Conservation (phyloP, 192 early-diverging fungal genomes). For the Backusella mclennaniae region DNA sequence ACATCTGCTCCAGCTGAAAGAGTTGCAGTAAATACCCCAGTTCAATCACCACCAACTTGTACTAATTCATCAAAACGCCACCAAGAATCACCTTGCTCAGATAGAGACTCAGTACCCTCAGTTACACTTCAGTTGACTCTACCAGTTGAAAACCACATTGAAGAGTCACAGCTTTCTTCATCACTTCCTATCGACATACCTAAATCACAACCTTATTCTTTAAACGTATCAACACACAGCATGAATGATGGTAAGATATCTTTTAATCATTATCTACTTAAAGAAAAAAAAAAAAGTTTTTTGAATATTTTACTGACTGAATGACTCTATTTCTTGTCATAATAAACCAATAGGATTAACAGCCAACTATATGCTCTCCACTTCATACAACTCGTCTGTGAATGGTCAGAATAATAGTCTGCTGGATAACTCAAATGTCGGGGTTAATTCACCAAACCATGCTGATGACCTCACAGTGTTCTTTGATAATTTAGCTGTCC, state of each 20-base stretch:
- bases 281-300: too few relatives aligned
- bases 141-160: not conserved
- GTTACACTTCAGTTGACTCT: conserved; percentile 14
- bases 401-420: not conserved
- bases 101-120: not conserved
- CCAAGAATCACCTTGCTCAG: not conserved
- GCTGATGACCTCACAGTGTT: conserved; percentile 5
- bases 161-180: not conserved
- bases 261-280: not conserved
- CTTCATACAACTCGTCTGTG: conserved; percentile 2
- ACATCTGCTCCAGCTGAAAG: not conserved
- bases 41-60: not conserved
- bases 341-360: not conserved
- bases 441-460: not conserved
- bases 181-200: conserved; percentile 2
- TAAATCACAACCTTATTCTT: conserved; percentile 6
- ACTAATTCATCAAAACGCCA: not conserved
- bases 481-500: conserved; percentile 3
- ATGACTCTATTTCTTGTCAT: not conserved
- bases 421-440: not conserved
- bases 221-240: not conserved
- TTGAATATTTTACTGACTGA: not conserved
- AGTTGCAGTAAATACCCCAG: not conserved
- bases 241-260: not conserved
- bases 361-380: not conserved